Conservation (phyloP, 2,329 filamentous ascomycete genomes). For the Colletotrichum eleusines region DNA sequence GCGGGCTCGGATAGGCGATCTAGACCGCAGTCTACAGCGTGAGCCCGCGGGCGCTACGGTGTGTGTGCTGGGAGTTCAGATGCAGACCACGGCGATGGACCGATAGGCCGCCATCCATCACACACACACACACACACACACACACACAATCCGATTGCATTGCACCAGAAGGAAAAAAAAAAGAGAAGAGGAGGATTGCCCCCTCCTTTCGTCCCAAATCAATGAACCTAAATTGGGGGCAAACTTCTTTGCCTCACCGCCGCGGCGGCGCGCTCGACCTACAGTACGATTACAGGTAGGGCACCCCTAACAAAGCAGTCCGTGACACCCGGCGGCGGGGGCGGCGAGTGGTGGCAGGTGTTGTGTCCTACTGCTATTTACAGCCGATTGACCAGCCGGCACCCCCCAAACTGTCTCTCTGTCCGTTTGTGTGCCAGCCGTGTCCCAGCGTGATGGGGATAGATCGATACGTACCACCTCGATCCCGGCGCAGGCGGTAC, state of each 20-base stretch:
- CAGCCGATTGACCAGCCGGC: conserved; percentile 8
- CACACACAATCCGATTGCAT: conserved; percentile 7
- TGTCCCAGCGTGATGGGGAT: neutral
- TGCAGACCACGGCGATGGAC: conserved; percentile 22
- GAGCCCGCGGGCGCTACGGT: conserved; percentile 19
- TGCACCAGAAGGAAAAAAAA: neutral
- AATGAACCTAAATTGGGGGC: conserved; percentile 19
- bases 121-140: conserved; percentile 4
- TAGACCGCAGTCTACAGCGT: conserved; percentile 23
- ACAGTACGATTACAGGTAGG: no score
- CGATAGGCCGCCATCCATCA: conserved; percentile 39
- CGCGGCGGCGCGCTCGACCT: conserved; percentile 21
- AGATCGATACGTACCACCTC: conserved; percentile 1
- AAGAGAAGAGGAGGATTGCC: no score
- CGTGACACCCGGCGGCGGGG: neutral
- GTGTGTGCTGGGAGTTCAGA: conserved; percentile 15
- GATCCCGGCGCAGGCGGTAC: neutral
- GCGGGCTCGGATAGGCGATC: conserved; percentile 1
- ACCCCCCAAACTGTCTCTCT: neutral
- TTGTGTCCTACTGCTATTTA: conserved; percentile 6
- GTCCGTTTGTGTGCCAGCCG: neutral
- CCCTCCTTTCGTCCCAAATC: neutral
- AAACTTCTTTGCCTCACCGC: conserved; percentile 37
- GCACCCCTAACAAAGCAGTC: conserved; percentile 8
- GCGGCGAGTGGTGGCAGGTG: conserved; percentile 13